phyloP scores from a whole-genome alignment of 148 eudicot genomes.

The Agrostemma githago region DNA sequence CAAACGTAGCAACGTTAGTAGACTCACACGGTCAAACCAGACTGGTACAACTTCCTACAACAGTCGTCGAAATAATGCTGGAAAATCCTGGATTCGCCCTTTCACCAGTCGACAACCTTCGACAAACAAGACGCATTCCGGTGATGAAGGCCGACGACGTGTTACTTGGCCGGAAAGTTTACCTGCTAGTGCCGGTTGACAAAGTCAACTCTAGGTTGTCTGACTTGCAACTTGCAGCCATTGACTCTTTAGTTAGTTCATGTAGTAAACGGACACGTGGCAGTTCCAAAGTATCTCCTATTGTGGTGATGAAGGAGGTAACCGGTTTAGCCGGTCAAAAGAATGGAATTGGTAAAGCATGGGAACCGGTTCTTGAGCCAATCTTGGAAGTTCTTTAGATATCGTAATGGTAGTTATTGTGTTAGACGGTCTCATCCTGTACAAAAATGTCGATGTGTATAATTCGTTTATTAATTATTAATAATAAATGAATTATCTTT shows the following conservation, averaged over 20 bases:
- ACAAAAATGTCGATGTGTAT: too few relatives aligned
- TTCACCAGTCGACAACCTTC: slow-evolving; percentile 22
- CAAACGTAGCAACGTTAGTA: slow-evolving; percentile 19
- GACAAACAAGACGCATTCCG: slow-evolving; percentile 20
- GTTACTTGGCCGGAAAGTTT: slow-evolving; percentile 31
- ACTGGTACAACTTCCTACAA: slow-evolving; percentile 24
- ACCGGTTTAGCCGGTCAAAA: slow-evolving; percentile 20
- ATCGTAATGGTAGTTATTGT: too few relatives aligned
- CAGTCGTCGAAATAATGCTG: slow-evolving; percentile 43
- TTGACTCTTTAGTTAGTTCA: slow-evolving; percentile 20
- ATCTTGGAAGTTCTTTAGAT: slow-evolving; percentile 26
- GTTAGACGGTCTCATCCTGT: too few relatives aligned
- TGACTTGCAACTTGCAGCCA: slow-evolving; percentile 23
- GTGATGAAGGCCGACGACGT: slow-evolving; percentile 33
- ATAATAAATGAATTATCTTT: too few relatives aligned
- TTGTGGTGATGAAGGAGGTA: background rate
- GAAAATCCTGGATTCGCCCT: slow-evolving; percentile 37
- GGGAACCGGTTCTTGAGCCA: slow-evolving; percentile 43
- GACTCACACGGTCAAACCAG: slow-evolving; percentile 23
- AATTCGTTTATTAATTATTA: too few relatives aligned
- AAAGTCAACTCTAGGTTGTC: slow-evolving; percentile 31
- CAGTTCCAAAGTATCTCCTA: slow-evolving; percentile 36
- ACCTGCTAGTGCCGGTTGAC: slow-evolving; percentile 33
- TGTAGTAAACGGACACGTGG: slow-evolving; percentile 22
- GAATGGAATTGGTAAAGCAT: slow-evolving; percentile 20